Base-by-base conservation (phyloP, 2,329 filamentous ascomycete species). In the Diaporthe sp. region DNA sequence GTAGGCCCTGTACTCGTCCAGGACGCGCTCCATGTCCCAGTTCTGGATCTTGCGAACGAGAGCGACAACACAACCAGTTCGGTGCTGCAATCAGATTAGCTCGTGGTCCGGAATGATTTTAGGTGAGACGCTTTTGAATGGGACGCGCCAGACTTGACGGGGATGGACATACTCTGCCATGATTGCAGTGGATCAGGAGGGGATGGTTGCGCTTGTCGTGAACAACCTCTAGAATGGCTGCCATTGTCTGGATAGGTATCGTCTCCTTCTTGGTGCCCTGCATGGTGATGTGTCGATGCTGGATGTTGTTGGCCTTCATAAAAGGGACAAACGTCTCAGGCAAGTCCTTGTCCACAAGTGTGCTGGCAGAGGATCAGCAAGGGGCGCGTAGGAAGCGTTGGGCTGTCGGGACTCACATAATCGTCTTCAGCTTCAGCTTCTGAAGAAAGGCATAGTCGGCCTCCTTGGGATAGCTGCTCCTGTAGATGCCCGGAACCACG, bases 181-280 rank as follows among this genome's bases (percentile, higher is more conserved):
- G 96, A 82, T 98, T 98, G 88, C 96, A 98, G 84, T 98, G 96
- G 63, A 98, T 90, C 53, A 98, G 88, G 15, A 98, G 84, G 0
- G 96, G 96, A 78, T 97, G 92, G 77, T 97, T 95, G 47, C 88
- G 85, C 67, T 89, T 89, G 81, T 97, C 90, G 72, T 96, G 87
- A 55, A 96, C 89, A 57, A 96, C 86, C 17, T 90, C 87, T 34
- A 98, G 88, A 61, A 96, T 95, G 10, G 90, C 86, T 77, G 90
- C 88, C 89, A 98, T 95, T 37, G 92, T 91, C 60, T 87, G 84
- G 10, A 91, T 82, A 0, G 93, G 90, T 49, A 95, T 95, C 12
- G 89, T 88, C 73, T 93, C 88, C 79, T 96, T 95, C 84, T 98
- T 98, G 79, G 97, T 98, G n/a, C 95, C 94, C 77, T 92, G 91